Evolutionary conservation across 2,329 filamentous ascomycete genomes (phyloP), one percentile per base, ranked within the genome.

Genomic region (Amphichorda felina): DNA sequence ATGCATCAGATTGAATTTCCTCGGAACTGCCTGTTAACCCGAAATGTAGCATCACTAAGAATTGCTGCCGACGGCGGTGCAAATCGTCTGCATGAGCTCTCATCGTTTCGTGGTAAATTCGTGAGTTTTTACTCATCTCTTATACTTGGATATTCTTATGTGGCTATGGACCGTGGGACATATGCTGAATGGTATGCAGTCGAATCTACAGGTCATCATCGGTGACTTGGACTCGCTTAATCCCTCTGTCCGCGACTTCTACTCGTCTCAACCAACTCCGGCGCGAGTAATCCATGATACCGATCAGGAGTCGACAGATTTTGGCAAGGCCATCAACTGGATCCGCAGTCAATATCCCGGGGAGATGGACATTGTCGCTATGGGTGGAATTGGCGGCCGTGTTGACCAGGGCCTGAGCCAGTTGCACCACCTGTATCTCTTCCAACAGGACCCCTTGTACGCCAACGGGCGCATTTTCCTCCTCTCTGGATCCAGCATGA

Each of bases 11-110:
- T n/a, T n/a, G n/a, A n/a, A n/a, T n/a, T n/a, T n/a, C n/a, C n/a
- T n/a, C n/a, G 21, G 17, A 18, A 33, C 6, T 24, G 16, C 33
- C n/a, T 35, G 17, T 17, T 15, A 14, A 41, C 26, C 15, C 13
- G 29, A 4, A 15, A 16, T 10, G 38, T 45, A 83, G 79, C 82
- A 35, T 63, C 60, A 16, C 70, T 79, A 41, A 73, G 72, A 17
- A 68, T 96, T 36, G 94, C 87, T 39, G 91, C 87, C 19, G 91
- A 98, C 60, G 91, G 88, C 37, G 91, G 87, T 17, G 88, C 88
- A 31, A 94, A 96, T 51, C 70, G 75, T 26, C 68, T 95, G 57
- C 60, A 66, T 38, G 52, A 66, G 22, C 54, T 66, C 13, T 61
- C 58, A 2, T 59, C 58, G 0, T 61, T 60, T 31, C 53, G 55